Conservation (phyloP, 805 yeast genomes). For the Barnettozyma siamensis region DNA sequence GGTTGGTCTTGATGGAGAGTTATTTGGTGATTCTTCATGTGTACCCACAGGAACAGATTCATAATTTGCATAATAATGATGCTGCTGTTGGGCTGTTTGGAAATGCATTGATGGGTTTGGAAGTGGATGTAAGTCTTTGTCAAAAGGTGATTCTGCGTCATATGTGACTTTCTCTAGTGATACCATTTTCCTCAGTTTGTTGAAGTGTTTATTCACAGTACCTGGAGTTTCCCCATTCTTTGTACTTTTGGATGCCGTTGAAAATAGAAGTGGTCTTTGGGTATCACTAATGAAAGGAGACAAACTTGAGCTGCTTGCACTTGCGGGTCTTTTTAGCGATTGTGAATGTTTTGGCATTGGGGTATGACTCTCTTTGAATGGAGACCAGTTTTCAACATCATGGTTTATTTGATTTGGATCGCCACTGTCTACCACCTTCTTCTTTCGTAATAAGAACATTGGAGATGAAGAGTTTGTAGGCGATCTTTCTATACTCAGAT, state of each 20-base stretch:
- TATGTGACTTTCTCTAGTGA: constrained; percentile 18
- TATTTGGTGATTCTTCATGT: constrained; percentile 19
- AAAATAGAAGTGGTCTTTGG: constrained; percentile 21
- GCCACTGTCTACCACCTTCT: constrained; percentile 16
- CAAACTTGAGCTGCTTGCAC: constrained; percentile 21
- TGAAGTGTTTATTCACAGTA: constrained; percentile 22
- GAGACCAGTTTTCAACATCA: constrained; percentile 28
- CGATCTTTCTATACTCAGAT: constrained; percentile 40
- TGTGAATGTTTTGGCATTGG: constrained; percentile 14
- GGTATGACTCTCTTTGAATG: constrained; percentile 25
- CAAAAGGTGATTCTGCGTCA: constrained; percentile 20
- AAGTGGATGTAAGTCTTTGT: constrained; percentile 19
- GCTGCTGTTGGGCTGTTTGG: constrained; percentile 3
- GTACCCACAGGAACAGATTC: constrained; percentile 8
- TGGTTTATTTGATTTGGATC: constrained; percentile 15
- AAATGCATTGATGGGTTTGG: constrained; percentile 25
- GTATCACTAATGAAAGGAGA: constrained; percentile 25
- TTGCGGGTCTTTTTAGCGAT: constrained; percentile 26
- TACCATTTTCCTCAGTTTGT: constrained; percentile 26
- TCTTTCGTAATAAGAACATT: constrained; percentile 18
- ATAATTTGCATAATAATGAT: neutral
- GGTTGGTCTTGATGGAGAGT: constrained; percentile 30
- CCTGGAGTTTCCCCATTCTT: constrained; percentile 24
- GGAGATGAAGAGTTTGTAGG: constrained; percentile 22
- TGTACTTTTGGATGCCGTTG: constrained; percentile 9